phyloP scores from a whole-genome alignment of 169 alveolate genomes.

The Perkinsus chesapeaki region DNA sequence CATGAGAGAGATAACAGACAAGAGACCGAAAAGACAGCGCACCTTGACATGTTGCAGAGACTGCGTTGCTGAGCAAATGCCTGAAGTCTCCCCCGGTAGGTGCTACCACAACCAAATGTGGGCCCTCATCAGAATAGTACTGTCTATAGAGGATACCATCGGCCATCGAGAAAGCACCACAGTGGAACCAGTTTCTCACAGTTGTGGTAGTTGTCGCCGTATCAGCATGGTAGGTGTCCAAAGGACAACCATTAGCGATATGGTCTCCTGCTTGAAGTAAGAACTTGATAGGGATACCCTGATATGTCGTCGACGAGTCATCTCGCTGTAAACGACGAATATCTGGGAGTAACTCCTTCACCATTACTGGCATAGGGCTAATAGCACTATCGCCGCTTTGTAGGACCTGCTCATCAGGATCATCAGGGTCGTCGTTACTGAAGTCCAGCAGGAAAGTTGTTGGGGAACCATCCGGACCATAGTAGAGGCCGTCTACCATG shows the following conservation, averaged over 20 bases:
- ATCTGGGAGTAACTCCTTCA: not conserved
- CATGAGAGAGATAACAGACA: not conserved
- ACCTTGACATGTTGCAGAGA: not conserved
- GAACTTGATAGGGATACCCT: not conserved
- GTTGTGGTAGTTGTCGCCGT: not conserved
- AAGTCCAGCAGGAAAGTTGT: not conserved
- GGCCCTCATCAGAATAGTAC: not conserved
- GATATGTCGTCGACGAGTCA: not conserved
- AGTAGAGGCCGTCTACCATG: not conserved
- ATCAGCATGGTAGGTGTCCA: not conserved
- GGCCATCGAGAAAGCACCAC: not conserved
- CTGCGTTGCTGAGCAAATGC: not conserved
- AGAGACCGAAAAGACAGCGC: not conserved
- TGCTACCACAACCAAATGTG: not conserved
- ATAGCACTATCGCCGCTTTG: no score
- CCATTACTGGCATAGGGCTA: not conserved
- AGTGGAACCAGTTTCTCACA: not conserved
- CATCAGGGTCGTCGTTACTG: not conserved
- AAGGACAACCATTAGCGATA: not conserved
- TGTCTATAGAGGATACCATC: not conserved
- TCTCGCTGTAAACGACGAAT: not conserved
- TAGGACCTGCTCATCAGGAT: not conserved
- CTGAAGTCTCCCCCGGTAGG: not conserved
- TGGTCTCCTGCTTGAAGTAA: not conserved
- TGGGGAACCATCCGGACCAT: not conserved